Percentiles rank a stretch among this genome's conserved stretches.
Evolutionary conservation across 1,284 basidiomycete genomes (phyloP).

Genomic region (Ustilago xerochloae): DNA sequence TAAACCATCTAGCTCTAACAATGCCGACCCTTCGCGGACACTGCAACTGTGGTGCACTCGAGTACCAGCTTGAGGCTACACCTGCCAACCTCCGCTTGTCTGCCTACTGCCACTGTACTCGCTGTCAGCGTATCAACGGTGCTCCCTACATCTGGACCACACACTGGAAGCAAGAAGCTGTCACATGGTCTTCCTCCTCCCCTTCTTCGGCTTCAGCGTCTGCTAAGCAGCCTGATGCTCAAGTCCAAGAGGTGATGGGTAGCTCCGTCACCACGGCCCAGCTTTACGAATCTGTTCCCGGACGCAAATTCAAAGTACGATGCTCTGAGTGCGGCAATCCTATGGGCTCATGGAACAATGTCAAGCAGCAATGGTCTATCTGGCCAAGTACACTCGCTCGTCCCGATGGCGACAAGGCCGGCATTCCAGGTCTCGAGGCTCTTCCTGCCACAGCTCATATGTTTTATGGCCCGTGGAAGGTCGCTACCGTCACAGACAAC

Average conservation of each 20-base stretch:
- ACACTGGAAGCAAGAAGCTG: slow-evolving; percentile 53
- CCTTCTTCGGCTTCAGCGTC: not conserved
- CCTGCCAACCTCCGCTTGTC: slow-evolving; percentile 44
- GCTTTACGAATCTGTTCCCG: slow-evolving; percentile 50
- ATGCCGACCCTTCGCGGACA: slow-evolving; percentile 42
- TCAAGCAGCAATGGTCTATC: slow-evolving; percentile 56
- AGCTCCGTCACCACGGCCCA: slow-evolving; percentile 18
- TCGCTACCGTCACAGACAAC: slow-evolving; percentile 28
- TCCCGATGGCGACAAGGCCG: slow-evolving; percentile 24
- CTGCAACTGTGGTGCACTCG: slow-evolving; percentile 50
- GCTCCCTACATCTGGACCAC: slow-evolving; percentile 60
- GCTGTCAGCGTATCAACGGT: slow-evolving; percentile 61
- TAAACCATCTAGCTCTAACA: not conserved
- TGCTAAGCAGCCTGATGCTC: slow-evolving; percentile 2
- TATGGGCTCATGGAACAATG: slow-evolving; percentile 57
- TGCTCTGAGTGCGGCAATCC: slow-evolving; percentile 60
- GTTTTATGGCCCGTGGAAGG: slow-evolving; percentile 46
- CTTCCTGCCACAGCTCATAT: slow-evolving; percentile 33
- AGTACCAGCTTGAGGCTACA: slow-evolving; percentile 27
- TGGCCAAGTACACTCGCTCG: slow-evolving; percentile 54
- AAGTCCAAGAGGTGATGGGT: slow-evolving; percentile 17
- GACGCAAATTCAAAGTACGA: slow-evolving; percentile 58
- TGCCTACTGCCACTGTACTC: slow-evolving; percentile 59
- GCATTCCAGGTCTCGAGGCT: slow-evolving; percentile 13
- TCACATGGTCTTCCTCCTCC: slow-evolving; percentile 46